Conservation (phyloP, 2,329 filamentous ascomycete species). For the Microsporum ferrugineum region DNA sequence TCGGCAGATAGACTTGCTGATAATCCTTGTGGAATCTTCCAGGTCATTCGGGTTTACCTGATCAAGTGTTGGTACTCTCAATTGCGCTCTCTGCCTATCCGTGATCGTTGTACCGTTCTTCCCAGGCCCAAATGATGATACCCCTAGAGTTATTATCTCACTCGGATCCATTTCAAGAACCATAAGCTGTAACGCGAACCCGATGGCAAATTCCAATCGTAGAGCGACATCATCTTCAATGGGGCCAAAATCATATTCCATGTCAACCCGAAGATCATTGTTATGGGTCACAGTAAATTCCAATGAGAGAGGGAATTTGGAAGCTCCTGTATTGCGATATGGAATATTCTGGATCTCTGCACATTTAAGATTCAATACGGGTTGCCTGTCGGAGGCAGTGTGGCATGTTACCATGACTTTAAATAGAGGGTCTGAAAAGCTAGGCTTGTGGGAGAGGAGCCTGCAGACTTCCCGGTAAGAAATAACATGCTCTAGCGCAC, state of each 20-base stretch:
- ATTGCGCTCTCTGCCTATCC: background rate
- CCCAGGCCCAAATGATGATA: background rate
- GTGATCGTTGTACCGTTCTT: background rate
- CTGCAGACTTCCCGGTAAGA: background rate
- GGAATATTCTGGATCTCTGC: background rate
- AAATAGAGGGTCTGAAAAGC: background rate
- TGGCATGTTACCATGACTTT: conserved; percentile 5
- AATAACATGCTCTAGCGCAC: background rate
- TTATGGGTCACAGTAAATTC: background rate
- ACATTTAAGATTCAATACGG: background rate
- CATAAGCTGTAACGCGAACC: background rate
- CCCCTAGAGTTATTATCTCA: background rate
- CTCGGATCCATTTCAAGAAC: background rate
- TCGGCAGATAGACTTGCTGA: background rate
- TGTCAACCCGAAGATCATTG: background rate
- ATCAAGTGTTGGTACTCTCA: background rate
- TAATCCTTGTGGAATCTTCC: background rate
- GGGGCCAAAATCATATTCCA: background rate
- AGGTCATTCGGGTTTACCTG: background rate
- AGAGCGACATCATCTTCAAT: background rate
- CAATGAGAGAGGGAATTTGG: background rate
- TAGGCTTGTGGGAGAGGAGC: conserved; percentile 5
- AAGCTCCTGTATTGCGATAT: background rate
- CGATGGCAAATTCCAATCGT: background rate
- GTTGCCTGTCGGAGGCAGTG: background rate